Base-by-base conservation (phyloP, 768 basidiomycete species). In the Mycena albidolilacea region DNA sequence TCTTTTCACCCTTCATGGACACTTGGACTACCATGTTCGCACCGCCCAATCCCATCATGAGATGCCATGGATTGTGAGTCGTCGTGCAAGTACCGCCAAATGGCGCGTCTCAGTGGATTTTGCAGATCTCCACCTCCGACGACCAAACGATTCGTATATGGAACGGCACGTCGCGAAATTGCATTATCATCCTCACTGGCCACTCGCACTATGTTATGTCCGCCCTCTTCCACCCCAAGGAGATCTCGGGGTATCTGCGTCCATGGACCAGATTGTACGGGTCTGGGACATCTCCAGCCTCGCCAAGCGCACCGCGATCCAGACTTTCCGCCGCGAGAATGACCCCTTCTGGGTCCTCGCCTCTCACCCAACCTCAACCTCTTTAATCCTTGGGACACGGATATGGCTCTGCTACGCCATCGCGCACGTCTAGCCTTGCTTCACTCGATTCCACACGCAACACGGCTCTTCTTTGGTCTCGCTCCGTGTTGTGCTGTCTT, bases 201-300 rank as follows among this genome's bases (percentile, higher is more conserved):
- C 98, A 99, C 82, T 98, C 98, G 7, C 98, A 99, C 88, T 99
- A 98, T 82, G 96, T 99, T 84, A 97, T 97, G 96, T 98, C 96
- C 50, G 98, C 96, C 43, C 94, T 95, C 80, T 99, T 98, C 87
- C 98, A 99, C 83, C 97, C 97, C 43, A 98, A 98, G 82, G 98
- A 99, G 97, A 99, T 80, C 92, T 99, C 75, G 91, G 99, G 78
- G 98, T 99, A 43, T 98, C 97, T 46, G 94, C 97, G 5, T 97
- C 97, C 11, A 98, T 98, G 95, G 98, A 99, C 81, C 95, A 99
- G 82, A 99, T 97, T 7, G 97, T 99, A 54, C 94, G 98, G 61
- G 98, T 99, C 2, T 99, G 98, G 98, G 98, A 99, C 80, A 98
- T 99, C 77, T 99, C 98, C 12, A 96, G 96, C 39, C 88, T 98